Conservation (phyloP, 805 yeast species). For the Ogataea henricii region DNA sequence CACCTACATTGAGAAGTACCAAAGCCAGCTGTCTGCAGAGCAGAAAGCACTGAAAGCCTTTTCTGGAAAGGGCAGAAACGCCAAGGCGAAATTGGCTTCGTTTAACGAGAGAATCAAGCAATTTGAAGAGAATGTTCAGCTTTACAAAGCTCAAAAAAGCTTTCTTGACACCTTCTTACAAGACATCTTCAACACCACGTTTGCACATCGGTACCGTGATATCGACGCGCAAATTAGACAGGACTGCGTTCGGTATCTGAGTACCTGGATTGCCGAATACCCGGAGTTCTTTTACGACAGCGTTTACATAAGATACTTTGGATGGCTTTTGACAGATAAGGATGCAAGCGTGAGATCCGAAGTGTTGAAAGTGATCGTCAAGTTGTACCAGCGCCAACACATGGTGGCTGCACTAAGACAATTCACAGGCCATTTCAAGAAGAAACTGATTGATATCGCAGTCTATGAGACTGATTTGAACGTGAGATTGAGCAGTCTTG, state of each 20-base stretch:
- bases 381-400: slow-evolving; percentile 44
- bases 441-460: slow-evolving; percentile 65
- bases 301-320: slow-evolving; percentile 71
- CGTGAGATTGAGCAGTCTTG: slow-evolving; percentile 54
- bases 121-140: slow-evolving; percentile 44
- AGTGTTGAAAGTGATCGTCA: slow-evolving; percentile 56
- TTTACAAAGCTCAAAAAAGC: slow-evolving; percentile 50
- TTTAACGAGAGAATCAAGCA: slow-evolving; percentile 46
- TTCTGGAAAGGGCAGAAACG: slow-evolving; percentile 35
- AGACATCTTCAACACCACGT: slow-evolving; percentile 67
- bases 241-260: slow-evolving; percentile 63
- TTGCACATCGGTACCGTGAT: slow-evolving; percentile 79
- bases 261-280: slow-evolving; percentile 68
- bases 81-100: slow-evolving; percentile 33
- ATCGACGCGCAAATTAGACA: slow-evolving; percentile 69
- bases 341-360: slow-evolving; percentile 62
- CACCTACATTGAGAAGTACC: slow-evolving; percentile 42
- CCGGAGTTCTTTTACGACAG: slow-evolving; percentile 75
- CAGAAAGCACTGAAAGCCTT: slow-evolving; percentile 23
- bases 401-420: slow-evolving; percentile 69
- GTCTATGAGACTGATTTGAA: slow-evolving; percentile 53
- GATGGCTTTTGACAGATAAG: slow-evolving; percentile 83
- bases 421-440: slow-evolving; percentile 73
- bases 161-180: slow-evolving; percentile 57
- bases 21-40: slow-evolving; percentile 43